Evolutionary conservation across 108 stramenopile genomes (phyloP).

Genomic region (Cyclotella cryptica): DNA sequence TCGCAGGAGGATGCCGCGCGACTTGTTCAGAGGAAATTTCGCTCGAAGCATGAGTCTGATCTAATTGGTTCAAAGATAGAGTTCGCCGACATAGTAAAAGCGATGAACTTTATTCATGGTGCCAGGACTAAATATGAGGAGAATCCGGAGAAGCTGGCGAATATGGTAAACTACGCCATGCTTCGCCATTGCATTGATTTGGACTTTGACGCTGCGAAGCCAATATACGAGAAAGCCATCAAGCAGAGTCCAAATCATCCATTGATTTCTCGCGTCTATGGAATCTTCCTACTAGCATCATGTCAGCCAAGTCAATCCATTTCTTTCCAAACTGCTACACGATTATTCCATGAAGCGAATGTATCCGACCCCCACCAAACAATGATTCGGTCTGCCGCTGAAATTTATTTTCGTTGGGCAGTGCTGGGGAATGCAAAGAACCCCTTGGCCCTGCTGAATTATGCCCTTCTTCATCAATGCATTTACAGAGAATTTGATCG

Average conservation of each 20-base stretch:
- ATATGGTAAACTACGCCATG: constrained; percentile 66
- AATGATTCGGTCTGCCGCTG: constrained; percentile 48
- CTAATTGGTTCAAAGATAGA: constrained; percentile 36
- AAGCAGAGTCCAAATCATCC: constrained; percentile 61
- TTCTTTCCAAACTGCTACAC: constrained; percentile 51
- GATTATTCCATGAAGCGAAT: constrained; percentile 55
- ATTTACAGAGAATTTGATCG: constrained; percentile 52
- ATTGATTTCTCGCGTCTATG: constrained; percentile 57
- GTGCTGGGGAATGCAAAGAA: constrained; percentile 58
- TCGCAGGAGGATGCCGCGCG: constrained; percentile 60
- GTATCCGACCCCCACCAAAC: constrained; percentile 47
- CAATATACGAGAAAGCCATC: constrained; percentile 57
- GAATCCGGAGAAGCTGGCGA: constrained; percentile 58
- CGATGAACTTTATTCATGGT: constrained; percentile 52
- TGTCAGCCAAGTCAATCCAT: constrained; percentile 40
- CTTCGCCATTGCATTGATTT: constrained; percentile 51
- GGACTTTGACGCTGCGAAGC: constrained; percentile 51
- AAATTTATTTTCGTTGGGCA: constrained; percentile 65
- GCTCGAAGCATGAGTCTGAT: constrained; percentile 55
- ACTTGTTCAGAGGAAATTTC: constrained; percentile 52
- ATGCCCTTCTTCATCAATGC: constrained; percentile 66
- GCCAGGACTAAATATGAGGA: constrained; percentile 57
- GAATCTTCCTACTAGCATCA: constrained; percentile 58
- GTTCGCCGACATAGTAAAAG: constrained; percentile 52
- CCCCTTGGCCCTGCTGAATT: constrained; percentile 58